Evolutionary conservation across 164 flowering plant species (phyloP), one percentile per base, ranked within the genome.

Genomic region (Kalanchoe fedtschenkoi): DNA sequence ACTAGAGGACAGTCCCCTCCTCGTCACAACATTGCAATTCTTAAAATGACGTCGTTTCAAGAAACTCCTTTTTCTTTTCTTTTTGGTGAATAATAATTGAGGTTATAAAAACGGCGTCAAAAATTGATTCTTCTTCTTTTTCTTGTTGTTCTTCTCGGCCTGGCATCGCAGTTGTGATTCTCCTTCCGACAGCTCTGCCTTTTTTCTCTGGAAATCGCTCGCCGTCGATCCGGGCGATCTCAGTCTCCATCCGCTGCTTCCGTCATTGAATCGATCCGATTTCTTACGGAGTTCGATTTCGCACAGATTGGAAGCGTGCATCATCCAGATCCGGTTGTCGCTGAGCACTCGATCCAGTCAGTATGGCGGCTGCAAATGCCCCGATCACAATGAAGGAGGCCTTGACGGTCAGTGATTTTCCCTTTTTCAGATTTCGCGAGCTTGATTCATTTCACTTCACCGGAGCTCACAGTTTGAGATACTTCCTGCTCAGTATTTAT

Each of bases 281-380:
- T 15, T 9, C 10, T 24, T 1, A 2, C 16, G 8, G 15, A 51
- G 17, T 51, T 51, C 32, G 32, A 26, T 51, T 51, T 51, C 56
- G 30, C 22, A 44, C 56, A 11, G 4, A 51, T 24, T 51, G 24
- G 30, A 51, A 51, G 32, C 14, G 56, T 11, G 11, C 11, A 17
- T 11, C 15, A 6, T 26, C 56, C 56, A 26, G 56, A 51, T 51
- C 56, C 28, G 32, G n/a, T 26, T 14, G 14, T 51, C 16, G 9
- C 56, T 51, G 56, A 26, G 17, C 30, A 34, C 26, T 21, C 42
- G 61, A 77, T 77, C 78, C 60, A 64, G 74, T 60, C 67, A 64
- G 80, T 88, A 92, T 92, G 98, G 96, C 98, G 70, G 91, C 98
- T 30, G 98, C 98, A 11, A 89, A 70, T 70, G 98, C 98, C 57